Conservation (phyloP, 1,284 basidiomycete species). For the Ceratobasidium sp. region DNA sequence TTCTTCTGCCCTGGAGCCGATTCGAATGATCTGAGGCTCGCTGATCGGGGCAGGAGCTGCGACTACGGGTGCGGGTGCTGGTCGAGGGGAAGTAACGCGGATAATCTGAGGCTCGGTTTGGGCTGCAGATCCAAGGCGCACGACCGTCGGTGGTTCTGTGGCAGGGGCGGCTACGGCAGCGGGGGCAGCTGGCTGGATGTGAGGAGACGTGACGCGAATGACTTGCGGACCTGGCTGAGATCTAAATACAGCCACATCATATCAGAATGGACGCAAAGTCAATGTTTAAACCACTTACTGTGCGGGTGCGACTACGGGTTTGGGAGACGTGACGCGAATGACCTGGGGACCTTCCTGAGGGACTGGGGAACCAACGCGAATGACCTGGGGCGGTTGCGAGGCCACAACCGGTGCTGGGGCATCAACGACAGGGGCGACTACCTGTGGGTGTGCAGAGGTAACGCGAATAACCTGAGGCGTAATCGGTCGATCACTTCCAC, state of each 20-base stretch:
- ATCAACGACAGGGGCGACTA: neutral
- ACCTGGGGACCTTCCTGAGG: conserved; percentile 25
- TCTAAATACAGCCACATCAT: neutral
- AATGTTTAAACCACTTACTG: neutral
- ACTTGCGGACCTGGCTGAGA: neutral
- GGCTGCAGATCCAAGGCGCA: conserved; percentile 30
- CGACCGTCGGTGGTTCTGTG: conserved; percentile 36
- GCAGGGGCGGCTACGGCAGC: neutral
- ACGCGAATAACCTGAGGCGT: conserved; percentile 31
- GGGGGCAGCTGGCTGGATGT: neutral
- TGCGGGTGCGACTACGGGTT: neutral
- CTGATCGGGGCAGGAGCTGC: conserved; percentile 21
- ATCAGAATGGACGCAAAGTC: neutral
- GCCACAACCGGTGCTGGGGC: neutral
- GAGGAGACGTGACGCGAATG: conserved; percentile 10
- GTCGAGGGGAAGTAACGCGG: conserved; percentile 30
- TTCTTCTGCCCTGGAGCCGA: conserved; percentile 1
- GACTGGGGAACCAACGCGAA: conserved; percentile 3
- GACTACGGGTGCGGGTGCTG: conserved; percentile 12
- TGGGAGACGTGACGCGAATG: conserved; percentile 21
- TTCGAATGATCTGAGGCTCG: conserved; percentile 13
- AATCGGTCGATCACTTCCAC: conserved; percentile 1
- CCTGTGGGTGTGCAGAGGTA: conserved; percentile 4
- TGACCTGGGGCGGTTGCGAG: conserved; percentile 2
- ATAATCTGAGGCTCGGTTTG: conserved; percentile 31